Percentiles rank a stretch among this genome's conserved stretches.
Conservation (phyloP, 441 rosid genomes). For the Eutrema salsugineum region DNA sequence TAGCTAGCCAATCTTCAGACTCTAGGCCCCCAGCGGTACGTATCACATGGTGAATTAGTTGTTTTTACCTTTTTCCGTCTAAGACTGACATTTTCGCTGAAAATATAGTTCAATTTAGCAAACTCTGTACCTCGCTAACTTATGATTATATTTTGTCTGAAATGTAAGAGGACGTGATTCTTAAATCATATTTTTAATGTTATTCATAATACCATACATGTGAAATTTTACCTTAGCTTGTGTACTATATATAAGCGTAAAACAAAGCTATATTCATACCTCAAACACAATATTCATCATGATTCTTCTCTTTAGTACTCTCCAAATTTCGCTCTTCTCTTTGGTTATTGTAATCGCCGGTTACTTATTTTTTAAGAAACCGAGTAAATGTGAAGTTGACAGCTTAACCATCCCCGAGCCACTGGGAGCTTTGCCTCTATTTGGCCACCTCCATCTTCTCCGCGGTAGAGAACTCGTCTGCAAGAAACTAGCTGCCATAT, state of each 20-base stretch:
- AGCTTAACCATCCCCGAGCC: constrained; percentile 44
- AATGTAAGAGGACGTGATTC: neutral
- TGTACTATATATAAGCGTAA: constrained; percentile 1
- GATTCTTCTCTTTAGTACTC: constrained; percentile 6
- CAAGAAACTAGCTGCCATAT: constrained; percentile 47
- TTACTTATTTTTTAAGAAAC: constrained; percentile 7
- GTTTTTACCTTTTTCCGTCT: too few species aligned
- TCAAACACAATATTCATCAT: constrained; percentile 5
- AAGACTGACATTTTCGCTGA: too few species aligned
- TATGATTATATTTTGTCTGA: too few species aligned
- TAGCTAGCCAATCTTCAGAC: too few species aligned
- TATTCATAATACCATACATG: neutral
- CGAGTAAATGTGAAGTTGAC: neutral
- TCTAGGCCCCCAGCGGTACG: neutral
- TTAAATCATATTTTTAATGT: neutral
- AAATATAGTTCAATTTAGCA: too few species aligned
- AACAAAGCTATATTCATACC: neutral
- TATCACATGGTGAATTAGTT: neutral
- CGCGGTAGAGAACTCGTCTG: constrained; percentile 33
- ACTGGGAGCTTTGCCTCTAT: constrained; percentile 47
- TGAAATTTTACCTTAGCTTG: neutral
- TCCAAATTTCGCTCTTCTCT: constrained; percentile 10
- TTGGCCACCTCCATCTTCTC: constrained; percentile 63
- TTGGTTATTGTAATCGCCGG: neutral
- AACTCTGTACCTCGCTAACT: too few species aligned